phyloP scores from a whole-genome alignment of 2,329 filamentous ascomycete genomes.

The Knufia petricola region DNA sequence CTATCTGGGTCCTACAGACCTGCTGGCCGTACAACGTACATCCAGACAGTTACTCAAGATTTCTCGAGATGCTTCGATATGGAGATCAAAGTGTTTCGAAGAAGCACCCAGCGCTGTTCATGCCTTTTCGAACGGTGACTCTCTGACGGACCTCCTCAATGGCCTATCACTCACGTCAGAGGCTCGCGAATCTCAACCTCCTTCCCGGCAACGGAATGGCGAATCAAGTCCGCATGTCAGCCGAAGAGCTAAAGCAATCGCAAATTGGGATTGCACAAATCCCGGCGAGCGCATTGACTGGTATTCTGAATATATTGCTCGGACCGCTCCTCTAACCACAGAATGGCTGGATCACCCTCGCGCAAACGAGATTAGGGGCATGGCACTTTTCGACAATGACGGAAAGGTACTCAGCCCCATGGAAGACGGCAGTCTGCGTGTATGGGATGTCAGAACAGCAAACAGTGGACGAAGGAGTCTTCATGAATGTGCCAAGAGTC shows the following conservation, averaged over 20 bases:
- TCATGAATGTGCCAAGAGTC: slow-evolving; percentile 55
- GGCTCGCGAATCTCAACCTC: neutral
- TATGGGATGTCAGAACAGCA: slow-evolving; percentile 62
- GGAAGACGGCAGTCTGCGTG: slow-evolving; percentile 75
- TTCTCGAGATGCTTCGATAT: slow-evolving; percentile 64
- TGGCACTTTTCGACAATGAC: slow-evolving; percentile 31
- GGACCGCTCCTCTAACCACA: slow-evolving; percentile 62
- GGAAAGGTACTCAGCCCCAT: slow-evolving; percentile 48
- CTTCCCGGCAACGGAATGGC: slow-evolving; percentile 22
- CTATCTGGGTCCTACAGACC: slow-evolving; percentile 42
- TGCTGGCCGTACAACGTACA: slow-evolving; percentile 60
- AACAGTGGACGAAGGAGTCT: slow-evolving; percentile 48
- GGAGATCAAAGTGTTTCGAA: slow-evolving; percentile 66
- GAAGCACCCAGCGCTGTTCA: slow-evolving; percentile 53
- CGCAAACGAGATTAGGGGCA: slow-evolving; percentile 26
- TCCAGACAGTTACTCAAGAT: slow-evolving; percentile 57
- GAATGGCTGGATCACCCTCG: slow-evolving; percentile 53
- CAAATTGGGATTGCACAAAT: slow-evolving; percentile 76
- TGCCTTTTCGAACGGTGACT: slow-evolving; percentile 44
- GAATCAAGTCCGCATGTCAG: slow-evolving; percentile 25
- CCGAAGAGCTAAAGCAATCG: slow-evolving; percentile 50
- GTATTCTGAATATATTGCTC: slow-evolving; percentile 82
- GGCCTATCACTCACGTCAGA: slow-evolving; percentile 12
- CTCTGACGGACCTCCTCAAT: slow-evolving; percentile 26
- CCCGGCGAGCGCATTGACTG: slow-evolving; percentile 64